Conservation (phyloP, 2,329 filamentous ascomycete species). For the Catunica adiposa region DNA sequence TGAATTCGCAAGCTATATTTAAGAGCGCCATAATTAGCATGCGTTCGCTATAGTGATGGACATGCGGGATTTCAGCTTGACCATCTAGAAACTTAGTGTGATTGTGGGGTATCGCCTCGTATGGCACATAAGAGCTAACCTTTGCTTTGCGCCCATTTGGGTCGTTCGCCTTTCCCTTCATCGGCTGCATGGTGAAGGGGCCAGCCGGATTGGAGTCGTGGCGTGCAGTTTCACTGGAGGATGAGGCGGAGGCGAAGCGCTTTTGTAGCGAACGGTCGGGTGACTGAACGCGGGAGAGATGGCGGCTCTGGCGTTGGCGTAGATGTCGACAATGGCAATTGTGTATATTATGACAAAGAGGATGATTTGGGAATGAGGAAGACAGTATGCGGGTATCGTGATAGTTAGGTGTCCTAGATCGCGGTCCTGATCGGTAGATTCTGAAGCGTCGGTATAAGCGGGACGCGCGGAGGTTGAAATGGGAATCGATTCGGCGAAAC, state of each 20-base stretch:
- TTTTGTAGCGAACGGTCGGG: neutral
- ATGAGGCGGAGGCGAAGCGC: neutral
- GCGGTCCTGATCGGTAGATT: neutral
- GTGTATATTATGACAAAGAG: too few species aligned
- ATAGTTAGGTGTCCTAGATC: neutral
- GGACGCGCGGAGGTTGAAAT: conserved; percentile 10
- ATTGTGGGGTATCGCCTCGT: neutral
- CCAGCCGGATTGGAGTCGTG: neutral
- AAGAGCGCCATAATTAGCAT: neutral
- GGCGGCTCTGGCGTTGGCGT: neutral
- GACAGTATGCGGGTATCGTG: neutral
- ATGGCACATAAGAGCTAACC: conserved; percentile 19
- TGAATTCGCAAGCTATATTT: conserved; percentile 68
- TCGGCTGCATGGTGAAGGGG: conserved; percentile 28
- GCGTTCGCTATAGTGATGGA: too few species aligned
- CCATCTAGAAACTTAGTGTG: neutral
- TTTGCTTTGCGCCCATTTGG: conserved; percentile 45
- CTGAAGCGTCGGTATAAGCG: conserved; percentile 3
- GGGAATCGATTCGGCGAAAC: conserved; percentile 10
- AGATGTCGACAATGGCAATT: too few species aligned
- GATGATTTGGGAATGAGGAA: too few species aligned
- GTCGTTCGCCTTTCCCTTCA: conserved; percentile 37
- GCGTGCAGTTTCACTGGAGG: neutral
- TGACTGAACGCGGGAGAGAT: neutral
- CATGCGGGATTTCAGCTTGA: too few species aligned